These are phyloP conservation scores for Pulveroboletus sp. DNA, from an alignment of 768 basidiomycete species.

Conservation along the genomic window DNA sequence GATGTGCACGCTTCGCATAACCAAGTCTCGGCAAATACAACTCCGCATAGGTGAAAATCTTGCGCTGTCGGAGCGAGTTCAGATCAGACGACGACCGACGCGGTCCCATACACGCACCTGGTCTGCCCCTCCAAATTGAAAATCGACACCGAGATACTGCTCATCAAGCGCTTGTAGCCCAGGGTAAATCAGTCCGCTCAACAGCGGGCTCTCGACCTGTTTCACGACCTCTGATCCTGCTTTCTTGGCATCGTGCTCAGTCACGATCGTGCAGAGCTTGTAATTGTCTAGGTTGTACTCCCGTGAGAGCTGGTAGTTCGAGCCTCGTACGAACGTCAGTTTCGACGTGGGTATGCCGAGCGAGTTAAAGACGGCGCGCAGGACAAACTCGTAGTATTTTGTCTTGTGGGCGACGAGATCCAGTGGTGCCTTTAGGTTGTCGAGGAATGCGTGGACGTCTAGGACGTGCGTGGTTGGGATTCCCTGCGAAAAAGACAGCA, in stretches of 20 bases:
- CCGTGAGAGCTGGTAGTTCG: constrained; percentile 84
- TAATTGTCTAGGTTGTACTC: constrained; percentile 97
- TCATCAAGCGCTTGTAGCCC: constrained; percentile 96
- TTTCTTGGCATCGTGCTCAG: constrained; percentile 96
- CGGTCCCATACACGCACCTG: constrained; percentile 55
- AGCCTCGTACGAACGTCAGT: constrained; percentile 82
- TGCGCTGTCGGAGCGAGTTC: constrained; percentile 53
- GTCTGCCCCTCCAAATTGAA: constrained; percentile 97
- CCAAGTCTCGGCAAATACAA: constrained; percentile 91
- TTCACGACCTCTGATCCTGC: constrained; percentile 99
- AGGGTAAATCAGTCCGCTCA: constrained; percentile 93
- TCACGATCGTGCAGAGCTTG: constrained; percentile 83
- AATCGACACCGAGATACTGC: constrained; percentile 91
- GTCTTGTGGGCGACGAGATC: constrained; percentile 86
- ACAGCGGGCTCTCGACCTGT: constrained; percentile 85
- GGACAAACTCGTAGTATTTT: constrained; percentile 82
- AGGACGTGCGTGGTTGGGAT: neutral
- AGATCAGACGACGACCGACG: neutral
- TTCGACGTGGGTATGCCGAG: constrained; percentile 87
- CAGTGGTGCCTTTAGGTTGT: constrained; percentile 93
- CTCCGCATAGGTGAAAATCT: constrained; percentile 98
- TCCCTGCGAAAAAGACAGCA: neutral
- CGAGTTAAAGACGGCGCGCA: constrained; percentile 79
- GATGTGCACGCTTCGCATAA: constrained; percentile 89
- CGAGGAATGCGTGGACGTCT: constrained; percentile 97